phyloP scores from a whole-genome alignment of 2,329 filamentous ascomycete genomes.

The Microascus cirrosus region DNA sequence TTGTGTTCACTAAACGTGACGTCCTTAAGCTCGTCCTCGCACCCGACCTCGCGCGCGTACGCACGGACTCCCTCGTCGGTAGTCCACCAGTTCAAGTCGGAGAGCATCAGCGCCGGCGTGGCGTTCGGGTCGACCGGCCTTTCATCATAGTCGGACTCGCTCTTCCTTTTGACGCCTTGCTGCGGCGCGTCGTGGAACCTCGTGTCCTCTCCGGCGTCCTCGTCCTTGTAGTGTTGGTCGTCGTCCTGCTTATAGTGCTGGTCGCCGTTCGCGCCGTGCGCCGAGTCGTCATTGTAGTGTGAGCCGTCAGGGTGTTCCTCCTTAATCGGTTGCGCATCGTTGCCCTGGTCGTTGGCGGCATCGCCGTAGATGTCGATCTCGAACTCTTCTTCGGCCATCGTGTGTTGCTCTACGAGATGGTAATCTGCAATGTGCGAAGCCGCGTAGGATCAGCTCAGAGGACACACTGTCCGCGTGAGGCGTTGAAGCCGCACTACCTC shows the following conservation, averaged over 20 bases:
- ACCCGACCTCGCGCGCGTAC: slow-evolving; percentile 69
- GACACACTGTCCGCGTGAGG: neutral
- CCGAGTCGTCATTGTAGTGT: slow-evolving; percentile 6
- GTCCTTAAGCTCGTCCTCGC: slow-evolving; percentile 78
- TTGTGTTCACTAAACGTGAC: slow-evolving; percentile 98
- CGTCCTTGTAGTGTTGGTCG: slow-evolving; percentile 20
- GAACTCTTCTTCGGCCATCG: slow-evolving; percentile 60
- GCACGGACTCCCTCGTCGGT: slow-evolving; percentile 90
- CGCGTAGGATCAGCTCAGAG: neutral
- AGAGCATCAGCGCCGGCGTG: slow-evolving; percentile 67
- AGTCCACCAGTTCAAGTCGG: slow-evolving; percentile 92
- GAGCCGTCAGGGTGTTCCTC: slow-evolving; percentile 19
- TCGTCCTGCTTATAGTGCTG: slow-evolving; percentile 25
- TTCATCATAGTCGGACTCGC: slow-evolving; percentile 38
- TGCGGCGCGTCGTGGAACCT: slow-evolving; percentile 26
- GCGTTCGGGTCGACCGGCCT: slow-evolving; percentile 47
- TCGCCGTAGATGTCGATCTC: slow-evolving; percentile 66
- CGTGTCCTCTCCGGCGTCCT: slow-evolving; percentile 22
- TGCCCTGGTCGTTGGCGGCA: slow-evolving; percentile 28
- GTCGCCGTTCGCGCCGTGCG: slow-evolving; percentile 12
- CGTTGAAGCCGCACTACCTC: neutral
- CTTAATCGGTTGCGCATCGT: slow-evolving; percentile 27
- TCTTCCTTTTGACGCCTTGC: slow-evolving; percentile 50
- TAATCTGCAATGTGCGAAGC: neutral
- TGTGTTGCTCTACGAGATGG: slow-evolving; percentile 9